Percentiles rank a stretch among this genome's conserved stretches.
phyloP scores from a whole-genome alignment of 805 yeast species.

The Grigorovia jiainica region DNA sequence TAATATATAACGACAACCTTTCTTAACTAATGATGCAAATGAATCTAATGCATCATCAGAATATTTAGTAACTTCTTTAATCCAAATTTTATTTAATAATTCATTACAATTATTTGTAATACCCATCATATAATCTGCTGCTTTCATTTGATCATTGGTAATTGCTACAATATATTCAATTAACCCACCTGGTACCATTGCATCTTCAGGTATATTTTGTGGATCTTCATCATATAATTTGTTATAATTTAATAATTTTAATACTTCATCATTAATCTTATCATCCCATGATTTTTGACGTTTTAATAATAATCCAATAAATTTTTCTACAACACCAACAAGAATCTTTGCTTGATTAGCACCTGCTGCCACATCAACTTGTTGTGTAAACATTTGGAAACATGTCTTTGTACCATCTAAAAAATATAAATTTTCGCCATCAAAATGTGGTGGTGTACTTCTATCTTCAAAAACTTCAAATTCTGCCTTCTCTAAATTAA shows the following conservation, averaged over 20 bases:
- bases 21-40: slow-evolving; percentile 63
- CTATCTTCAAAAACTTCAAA: slow-evolving; percentile 54
- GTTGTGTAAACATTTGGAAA: slow-evolving; percentile 78
- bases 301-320: slow-evolving; percentile 48
- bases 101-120: slow-evolving; percentile 55
- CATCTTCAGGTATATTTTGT: slow-evolving; percentile 30
- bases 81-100: slow-evolving; percentile 48
- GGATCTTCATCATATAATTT: slow-evolving; percentile 25
- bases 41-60: slow-evolving; percentile 67
- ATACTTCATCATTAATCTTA: slow-evolving; percentile 46
- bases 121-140: slow-evolving; percentile 61
- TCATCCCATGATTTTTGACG: slow-evolving; percentile 57
- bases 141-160: slow-evolving; percentile 74
- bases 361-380: slow-evolving; percentile 78
- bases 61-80: slow-evolving; percentile 45
- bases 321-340: slow-evolving; percentile 67
- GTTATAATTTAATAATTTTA: slow-evolving; percentile 28
- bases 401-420: slow-evolving; percentile 73
- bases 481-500: slow-evolving; percentile 58
- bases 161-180: slow-evolving; percentile 74
- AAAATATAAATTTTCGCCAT: slow-evolving; percentile 53
- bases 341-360: slow-evolving; percentile 73
- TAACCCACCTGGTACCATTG: slow-evolving; percentile 59
- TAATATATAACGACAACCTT: slow-evolving; percentile 45
- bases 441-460: slow-evolving; percentile 62